Conservation (phyloP, 2,329 filamentous ascomycete species). For the Septoria linicola region DNA sequence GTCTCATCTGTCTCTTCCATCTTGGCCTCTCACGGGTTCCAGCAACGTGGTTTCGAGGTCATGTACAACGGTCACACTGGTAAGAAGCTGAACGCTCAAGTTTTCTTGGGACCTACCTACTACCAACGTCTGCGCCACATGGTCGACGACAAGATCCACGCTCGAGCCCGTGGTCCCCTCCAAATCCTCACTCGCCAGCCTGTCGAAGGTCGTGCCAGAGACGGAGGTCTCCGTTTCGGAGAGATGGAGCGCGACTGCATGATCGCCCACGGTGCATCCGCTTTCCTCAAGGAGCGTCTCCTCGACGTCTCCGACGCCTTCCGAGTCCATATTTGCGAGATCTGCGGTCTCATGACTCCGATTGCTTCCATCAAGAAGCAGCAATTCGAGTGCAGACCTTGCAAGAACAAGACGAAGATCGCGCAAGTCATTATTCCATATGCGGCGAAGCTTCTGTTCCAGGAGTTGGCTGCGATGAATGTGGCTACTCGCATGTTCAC, state of each 20-base stretch:
- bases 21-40: constrained; percentile 85
- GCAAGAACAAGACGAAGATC: constrained; percentile 99
- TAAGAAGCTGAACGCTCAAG: constrained; percentile 85
- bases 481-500: constrained; percentile 98
- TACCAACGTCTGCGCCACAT: constrained; percentile 98
- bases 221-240: constrained; percentile 98
- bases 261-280: constrained; percentile 98
- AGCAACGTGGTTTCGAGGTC: constrained; percentile 94
- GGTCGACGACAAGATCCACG: constrained; percentile 99
- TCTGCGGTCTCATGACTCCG: constrained; percentile 97
- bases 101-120: constrained; percentile 97
- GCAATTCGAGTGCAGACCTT: constrained; percentile 93
- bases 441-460: constrained; percentile 95
- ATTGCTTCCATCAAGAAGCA: constrained; percentile 97
- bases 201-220: constrained; percentile 95
- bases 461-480: constrained; percentile 97
- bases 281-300: constrained; percentile 94
- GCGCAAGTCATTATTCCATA: constrained; percentile 98
- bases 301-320: constrained; percentile 98
- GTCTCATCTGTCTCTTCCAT: constrained; percentile 89
- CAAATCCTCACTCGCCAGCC: constrained; percentile 97
- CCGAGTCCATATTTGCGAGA: constrained; percentile 96
- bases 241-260: constrained; percentile 99
- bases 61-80: constrained; percentile 99
- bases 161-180: constrained; percentile 91